Evolutionary conservation across 345 rosid species (phyloP).

Genomic region (Heritiera fomes): DNA sequence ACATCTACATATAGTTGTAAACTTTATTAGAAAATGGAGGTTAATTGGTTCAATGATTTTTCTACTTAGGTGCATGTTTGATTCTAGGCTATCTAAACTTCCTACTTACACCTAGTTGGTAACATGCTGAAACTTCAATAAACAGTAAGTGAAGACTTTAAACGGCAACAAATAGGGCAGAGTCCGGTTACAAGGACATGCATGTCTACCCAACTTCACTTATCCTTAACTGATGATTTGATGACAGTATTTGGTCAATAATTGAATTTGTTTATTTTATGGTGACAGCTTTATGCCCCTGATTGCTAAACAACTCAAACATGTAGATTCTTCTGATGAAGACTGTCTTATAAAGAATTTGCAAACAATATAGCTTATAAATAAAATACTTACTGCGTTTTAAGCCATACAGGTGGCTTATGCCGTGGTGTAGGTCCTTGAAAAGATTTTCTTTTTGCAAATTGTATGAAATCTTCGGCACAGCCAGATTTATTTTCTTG

Average conservation of each 20-base stretch:
- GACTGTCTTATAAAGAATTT: not conserved
- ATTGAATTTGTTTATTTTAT: not conserved
- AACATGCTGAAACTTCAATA: not conserved
- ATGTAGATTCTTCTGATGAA: constrained; percentile 5
- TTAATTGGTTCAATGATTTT: not conserved
- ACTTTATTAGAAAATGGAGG: not conserved
- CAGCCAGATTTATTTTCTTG: constrained; percentile 4
- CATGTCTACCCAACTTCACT: not conserved
- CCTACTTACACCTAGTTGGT: not conserved
- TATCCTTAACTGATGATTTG: constrained; percentile 5
- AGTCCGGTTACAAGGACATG: not conserved
- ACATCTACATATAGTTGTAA: too few relatives aligned
- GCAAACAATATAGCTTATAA: not conserved
- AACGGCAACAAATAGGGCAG: not conserved
- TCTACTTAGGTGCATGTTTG: not conserved
- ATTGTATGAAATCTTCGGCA: not conserved
- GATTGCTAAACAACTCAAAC: not conserved
- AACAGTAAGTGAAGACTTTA: not conserved
- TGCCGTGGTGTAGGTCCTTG: not conserved
- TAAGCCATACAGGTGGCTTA: not conserved
- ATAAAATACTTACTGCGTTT: not conserved
- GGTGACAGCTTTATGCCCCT: not conserved
- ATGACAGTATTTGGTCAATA: constrained; percentile 2
- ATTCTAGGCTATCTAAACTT: not conserved
- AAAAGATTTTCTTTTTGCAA: constrained; percentile 4